A percentile compares a stretch with the other conserved stretches of the same genome.
Evolutionary conservation across 208 protist genomes (phyloP).

Genomic region (Leptomonas seymouri): DNA sequence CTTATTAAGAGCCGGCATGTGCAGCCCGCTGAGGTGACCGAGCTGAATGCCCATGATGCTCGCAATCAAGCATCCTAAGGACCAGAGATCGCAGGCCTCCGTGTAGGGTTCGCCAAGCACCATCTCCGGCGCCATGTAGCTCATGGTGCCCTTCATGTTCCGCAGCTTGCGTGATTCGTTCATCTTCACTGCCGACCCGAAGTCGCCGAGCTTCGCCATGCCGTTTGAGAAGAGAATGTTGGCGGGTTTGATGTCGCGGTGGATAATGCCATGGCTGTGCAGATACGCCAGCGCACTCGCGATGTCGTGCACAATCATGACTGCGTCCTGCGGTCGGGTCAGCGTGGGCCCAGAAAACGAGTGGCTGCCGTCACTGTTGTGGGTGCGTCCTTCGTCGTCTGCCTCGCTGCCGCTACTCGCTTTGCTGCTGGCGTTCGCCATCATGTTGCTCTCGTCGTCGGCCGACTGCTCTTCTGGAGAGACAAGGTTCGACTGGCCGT

Average conservation of each 20-base stretch:
- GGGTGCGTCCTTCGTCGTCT: not conserved
- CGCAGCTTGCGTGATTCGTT: constrained; percentile 44
- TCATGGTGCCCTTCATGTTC: constrained; percentile 81
- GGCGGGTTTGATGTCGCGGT: constrained; percentile 85
- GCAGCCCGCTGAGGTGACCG: constrained; percentile 69
- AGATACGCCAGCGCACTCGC: constrained; percentile 65
- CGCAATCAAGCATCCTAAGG: constrained; percentile 77
- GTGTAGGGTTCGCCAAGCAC: constrained; percentile 81
- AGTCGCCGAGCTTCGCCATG: constrained; percentile 83
- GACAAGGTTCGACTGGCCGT: constrained; percentile 1
- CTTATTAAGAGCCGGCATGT: constrained; percentile 67
- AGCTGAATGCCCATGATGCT: constrained; percentile 78
- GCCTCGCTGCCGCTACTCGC: constrained; percentile 4
- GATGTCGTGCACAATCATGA: constrained; percentile 80
- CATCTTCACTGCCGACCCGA: constrained; percentile 68
- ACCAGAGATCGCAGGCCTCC: constrained; percentile 85
- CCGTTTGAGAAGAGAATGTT: constrained; percentile 81
- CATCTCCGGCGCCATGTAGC: constrained; percentile 89
- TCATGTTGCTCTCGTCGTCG: constrained; percentile 4
- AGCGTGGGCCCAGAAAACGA: constrained; percentile 5
- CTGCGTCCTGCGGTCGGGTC: constrained; percentile 42
- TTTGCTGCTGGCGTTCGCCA: constrained; percentile 17
- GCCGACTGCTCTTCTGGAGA: not conserved
- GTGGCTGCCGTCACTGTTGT: constrained; percentile 15
- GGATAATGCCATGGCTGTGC: constrained; percentile 70